A percentile compares a stretch with the other conserved stretches of the same genome.
Evolutionary conservation across 2,329 filamentous ascomycete genomes (phyloP).

Genomic region (Balansia obtecta): DNA sequence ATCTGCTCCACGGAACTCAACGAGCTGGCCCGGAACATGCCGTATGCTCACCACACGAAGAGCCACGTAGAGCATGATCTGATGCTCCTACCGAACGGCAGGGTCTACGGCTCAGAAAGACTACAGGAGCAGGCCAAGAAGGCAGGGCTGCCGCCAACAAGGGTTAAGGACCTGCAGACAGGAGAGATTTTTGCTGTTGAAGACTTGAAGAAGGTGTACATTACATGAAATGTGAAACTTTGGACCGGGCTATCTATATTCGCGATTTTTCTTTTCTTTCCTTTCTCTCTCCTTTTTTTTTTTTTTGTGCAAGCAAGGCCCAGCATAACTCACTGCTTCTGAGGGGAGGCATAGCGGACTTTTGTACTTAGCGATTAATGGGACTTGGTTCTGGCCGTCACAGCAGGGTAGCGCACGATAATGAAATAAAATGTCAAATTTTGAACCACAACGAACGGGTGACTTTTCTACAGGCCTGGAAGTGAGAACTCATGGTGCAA

Average conservation of each 20-base stretch:
- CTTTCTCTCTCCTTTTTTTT: background rate
- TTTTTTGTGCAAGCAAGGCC: background rate
- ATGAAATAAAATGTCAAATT: background rate
- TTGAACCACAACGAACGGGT: too few relatives aligned
- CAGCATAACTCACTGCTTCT: background rate
- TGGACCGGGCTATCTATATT: background rate
- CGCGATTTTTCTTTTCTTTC: background rate
- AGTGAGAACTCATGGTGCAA: too few relatives aligned
- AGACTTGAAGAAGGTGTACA: slow-evolving; percentile 77
- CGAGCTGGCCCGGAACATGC: slow-evolving; percentile 74
- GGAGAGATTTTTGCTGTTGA: slow-evolving; percentile 51
- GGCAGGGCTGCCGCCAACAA: slow-evolving; percentile 52
- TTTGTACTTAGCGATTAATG: background rate
- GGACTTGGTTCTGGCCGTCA: background rate
- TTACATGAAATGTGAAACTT: slow-evolving; percentile 42
- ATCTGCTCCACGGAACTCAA: slow-evolving; percentile 96
- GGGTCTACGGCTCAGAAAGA: slow-evolving; percentile 68
- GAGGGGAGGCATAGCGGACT: background rate
- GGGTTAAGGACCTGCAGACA: slow-evolving; percentile 68
- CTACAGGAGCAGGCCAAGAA: slow-evolving; percentile 70
- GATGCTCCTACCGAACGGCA: slow-evolving; percentile 73
- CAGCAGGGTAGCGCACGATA: background rate
- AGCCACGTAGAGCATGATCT: slow-evolving; percentile 84
- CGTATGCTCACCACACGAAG: slow-evolving; percentile 91
- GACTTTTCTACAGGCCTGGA: too few relatives aligned